Base-by-base conservation (phyloP, 192 early-diverging fungal species). In the Funneliformis geosporum region DNA sequence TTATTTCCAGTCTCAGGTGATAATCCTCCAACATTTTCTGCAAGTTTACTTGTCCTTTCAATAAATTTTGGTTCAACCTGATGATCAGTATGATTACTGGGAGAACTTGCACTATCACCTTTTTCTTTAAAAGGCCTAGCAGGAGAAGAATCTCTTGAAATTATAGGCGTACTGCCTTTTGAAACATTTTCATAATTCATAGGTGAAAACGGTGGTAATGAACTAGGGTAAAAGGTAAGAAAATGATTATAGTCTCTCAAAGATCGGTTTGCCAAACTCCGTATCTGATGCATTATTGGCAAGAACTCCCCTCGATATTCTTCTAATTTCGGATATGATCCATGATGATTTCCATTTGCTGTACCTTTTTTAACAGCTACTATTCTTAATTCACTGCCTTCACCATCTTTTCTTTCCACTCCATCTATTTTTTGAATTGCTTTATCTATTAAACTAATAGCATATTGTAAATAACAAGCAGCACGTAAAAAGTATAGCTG, bases 341-440 rank as follows among this genome's bases (percentile, higher is more conserved):
- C 23, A 40, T 70, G 68, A 70, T 10, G 18, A 25, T 14, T 46
- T 33, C 47, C 47, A 28, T 73, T 46, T 59, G 47, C 59, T 14
- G 23, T 60, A 21, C 46, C 73, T 46, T 75, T 75, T 68, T 68
- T 68, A 68, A 68, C 28, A 39, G 66, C 11, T 18, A 68, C 18
- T 73, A 73, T 28, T 14, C 38, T 39, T 40, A 60, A 75, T 60
- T 60, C 73, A 60, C 47, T 75, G 2, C 73, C 73, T 38, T 75
- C 73, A 7, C 50, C 73, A 40, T 75, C 73, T 60, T 39, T 75
- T 14, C 73, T 50, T 60, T 75, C 73, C 7, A 60, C 38, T 39
- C 73, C 55, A 60, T 75, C 73, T n/a, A 75, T 59, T 75, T 75
- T 75, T 75, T 75, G 73, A 60, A 75, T 75, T n/a, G 28, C 73